Evolutionary conservation across 228 moss, liverwort and hornwort species (phyloP).

Genomic region (Sphagnum fallax): DNA sequence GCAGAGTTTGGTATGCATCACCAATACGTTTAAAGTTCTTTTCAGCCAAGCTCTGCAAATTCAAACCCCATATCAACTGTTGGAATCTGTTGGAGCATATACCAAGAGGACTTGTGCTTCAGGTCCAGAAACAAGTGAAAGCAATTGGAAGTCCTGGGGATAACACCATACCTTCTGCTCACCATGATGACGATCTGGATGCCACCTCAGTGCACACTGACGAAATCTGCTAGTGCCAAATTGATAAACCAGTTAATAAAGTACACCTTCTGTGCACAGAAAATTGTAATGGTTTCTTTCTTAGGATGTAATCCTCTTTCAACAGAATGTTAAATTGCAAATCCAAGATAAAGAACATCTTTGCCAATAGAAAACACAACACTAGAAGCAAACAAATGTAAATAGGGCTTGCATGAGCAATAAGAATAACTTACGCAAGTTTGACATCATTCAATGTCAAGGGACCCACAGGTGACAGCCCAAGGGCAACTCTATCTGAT

Average conservation of each 20-base stretch:
- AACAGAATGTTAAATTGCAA: background rate
- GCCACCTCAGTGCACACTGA: constrained; percentile 53
- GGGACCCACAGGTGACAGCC: constrained; percentile 40
- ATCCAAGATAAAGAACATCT: background rate
- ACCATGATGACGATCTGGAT: constrained; percentile 59
- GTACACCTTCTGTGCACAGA: background rate
- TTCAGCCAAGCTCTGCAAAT: constrained; percentile 36
- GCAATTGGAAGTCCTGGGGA: background rate
- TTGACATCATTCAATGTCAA: constrained; percentile 44
- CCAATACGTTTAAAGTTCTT: constrained; percentile 49
- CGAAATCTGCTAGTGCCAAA: constrained; percentile 29
- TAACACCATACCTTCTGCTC: constrained; percentile 25
- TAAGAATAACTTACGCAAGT: constrained; percentile 35
- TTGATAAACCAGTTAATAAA: background rate
- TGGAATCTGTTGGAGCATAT: background rate
- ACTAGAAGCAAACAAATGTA: background rate
- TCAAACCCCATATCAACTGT: background rate
- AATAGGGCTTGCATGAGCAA: background rate
- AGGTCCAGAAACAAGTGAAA: background rate
- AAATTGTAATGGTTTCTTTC: background rate
- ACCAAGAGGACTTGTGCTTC: background rate
- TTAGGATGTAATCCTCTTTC: background rate
- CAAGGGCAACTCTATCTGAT: constrained; percentile 38
- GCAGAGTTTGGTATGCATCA: constrained; percentile 40
- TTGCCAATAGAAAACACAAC: background rate